Evolutionary conservation across 2,329 filamentous ascomycete species (phyloP), one percentile per base, ranked within the genome.

Genomic region (Nectriaceae sp.): DNA sequence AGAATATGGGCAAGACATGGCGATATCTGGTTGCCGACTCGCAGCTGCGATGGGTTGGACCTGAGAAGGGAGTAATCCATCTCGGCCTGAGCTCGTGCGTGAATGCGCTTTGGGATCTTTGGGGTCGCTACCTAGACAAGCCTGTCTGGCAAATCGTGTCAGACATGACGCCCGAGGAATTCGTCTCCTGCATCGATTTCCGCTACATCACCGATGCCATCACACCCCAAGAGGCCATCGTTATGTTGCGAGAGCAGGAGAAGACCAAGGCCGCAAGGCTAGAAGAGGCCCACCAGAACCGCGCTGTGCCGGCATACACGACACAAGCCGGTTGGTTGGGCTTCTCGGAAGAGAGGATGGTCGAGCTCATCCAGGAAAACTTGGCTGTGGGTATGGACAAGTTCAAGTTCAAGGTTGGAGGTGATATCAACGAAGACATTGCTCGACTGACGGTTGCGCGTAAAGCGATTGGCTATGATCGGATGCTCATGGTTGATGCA

Each of bases 21-120:
- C 84, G 91, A 21, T 84, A 95, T 70, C 84, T 96, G 15, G 90
- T 96, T 61, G 87, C 87, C 54, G 92, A 96, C 78, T 89, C 83
- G 59, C 91, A 96, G 71, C 79, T 96, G 46, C 88, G 91, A 48
- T 96, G 92, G 91, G 94, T 96, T 65, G 91, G 91, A 0, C 91
- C 91, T 0, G 91, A 96, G 65, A 96, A 96, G 73, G 91, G 91
- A 50, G 91, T 96, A 37, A 95, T 95, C 60, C 91, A 96, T 70
- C 87, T 97, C 6, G 91, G 90, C 2, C 84, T 96, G 10, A 90
- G 89, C 22, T 88, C 90, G 36, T 87, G 96, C n/a, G 89, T 95
- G 60, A 96, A 96, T 68, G 91, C 90, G 15, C 78, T 96, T 61
- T 96, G 91, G 91, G 91, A 96, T 69, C 82, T 96, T n/a, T 96